Evolutionary conservation across 139 green algal genomes (phyloP).

Genomic region (Picocystis salinarum): DNA sequence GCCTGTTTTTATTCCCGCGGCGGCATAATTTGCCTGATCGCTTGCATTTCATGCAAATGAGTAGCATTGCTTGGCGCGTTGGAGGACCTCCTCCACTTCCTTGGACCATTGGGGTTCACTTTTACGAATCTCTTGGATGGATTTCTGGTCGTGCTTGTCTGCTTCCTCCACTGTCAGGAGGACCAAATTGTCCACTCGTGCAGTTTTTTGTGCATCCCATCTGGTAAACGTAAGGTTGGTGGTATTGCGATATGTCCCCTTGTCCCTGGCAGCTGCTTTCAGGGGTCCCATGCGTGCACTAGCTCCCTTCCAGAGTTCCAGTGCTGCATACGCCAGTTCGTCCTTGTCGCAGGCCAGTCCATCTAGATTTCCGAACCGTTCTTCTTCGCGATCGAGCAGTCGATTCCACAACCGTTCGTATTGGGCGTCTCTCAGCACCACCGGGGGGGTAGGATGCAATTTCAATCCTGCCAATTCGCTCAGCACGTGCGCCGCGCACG

Average conservation of each 20-base stretch:
- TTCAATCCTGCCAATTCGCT: constrained; percentile 43
- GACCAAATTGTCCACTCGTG: constrained; percentile 71
- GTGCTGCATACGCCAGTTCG: constrained; percentile 21
- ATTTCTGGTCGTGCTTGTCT: too few relatives aligned
- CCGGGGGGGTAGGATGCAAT: background rate
- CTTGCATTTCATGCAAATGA: too few relatives aligned
- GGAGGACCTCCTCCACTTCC: too few relatives aligned
- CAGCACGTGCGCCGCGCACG: constrained; percentile 56
- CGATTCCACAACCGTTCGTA: constrained; percentile 40
- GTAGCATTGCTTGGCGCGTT: too few relatives aligned
- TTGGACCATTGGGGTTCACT: too few relatives aligned
- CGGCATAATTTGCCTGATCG: too few relatives aligned
- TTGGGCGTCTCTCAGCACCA: constrained; percentile 19
- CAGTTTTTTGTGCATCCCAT: constrained; percentile 30
- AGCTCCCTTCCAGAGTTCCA: constrained; percentile 20
- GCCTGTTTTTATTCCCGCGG: too few relatives aligned
- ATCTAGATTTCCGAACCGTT: background rate
- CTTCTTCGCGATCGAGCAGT: constrained; percentile 54
- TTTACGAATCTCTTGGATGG: too few relatives aligned
- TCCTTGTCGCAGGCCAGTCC: constrained; percentile 13
- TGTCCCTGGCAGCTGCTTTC: constrained; percentile 18
- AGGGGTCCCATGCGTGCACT: constrained; percentile 11
- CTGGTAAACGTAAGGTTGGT: constrained; percentile 44
- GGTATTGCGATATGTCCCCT: constrained; percentile 40
- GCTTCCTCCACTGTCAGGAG: constrained; percentile 55